phyloP scores from a whole-genome alignment of 495 filamentous ascomycete species.

The Aspergillus mulundensis region DNA sequence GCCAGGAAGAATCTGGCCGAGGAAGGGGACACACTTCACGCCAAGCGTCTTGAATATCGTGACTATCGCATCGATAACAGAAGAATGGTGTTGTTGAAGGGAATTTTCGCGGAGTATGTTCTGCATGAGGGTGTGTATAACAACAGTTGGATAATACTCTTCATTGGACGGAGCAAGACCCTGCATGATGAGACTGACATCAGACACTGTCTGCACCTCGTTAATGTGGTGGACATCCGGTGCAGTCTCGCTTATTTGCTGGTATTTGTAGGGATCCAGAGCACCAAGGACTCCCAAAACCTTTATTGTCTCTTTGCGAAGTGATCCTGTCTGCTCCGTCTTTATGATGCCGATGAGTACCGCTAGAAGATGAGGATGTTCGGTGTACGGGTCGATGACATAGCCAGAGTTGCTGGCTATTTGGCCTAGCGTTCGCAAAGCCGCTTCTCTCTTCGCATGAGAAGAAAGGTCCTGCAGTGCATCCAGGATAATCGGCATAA shows the following conservation, averaged over 20 bases:
- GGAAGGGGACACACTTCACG: slow-evolving; percentile 89
- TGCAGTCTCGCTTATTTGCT: slow-evolving; percentile 51
- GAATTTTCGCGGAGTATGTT: slow-evolving; percentile 84
- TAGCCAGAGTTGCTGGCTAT: slow-evolving; percentile 93
- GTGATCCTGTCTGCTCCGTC: slow-evolving; percentile 73
- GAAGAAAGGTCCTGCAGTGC: slow-evolving; percentile 91
- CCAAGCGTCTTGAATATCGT: slow-evolving; percentile 96
- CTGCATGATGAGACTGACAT: slow-evolving; percentile 96
- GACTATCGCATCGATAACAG: slow-evolving; percentile 98
- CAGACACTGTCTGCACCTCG: slow-evolving; percentile 66
- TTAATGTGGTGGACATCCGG: slow-evolving; percentile 50
- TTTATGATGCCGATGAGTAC: slow-evolving; percentile 92
- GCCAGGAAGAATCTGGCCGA: slow-evolving; percentile 87
- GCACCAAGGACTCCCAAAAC: slow-evolving; percentile 95
- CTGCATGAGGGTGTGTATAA: slow-evolving; percentile 89
- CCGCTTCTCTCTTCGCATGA: slow-evolving; percentile 80
- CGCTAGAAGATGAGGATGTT: slow-evolving; percentile 88
- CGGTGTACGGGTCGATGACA: slow-evolving; percentile 92
- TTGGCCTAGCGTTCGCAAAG: slow-evolving; percentile 85
- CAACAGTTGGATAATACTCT: slow-evolving; percentile 97
- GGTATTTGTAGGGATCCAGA: slow-evolving; percentile 92
- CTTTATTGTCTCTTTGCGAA: slow-evolving; percentile 92
- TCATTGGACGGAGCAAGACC: slow-evolving; percentile 95
- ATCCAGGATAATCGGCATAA: slow-evolving; percentile 94
- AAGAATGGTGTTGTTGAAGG: slow-evolving; percentile 80